Percentiles rank a stretch among this genome's conserved stretches.
Evolutionary conservation across 1,284 basidiomycete species (phyloP).

Genomic region (Cutaneotrichosporon cutaneum): DNA sequence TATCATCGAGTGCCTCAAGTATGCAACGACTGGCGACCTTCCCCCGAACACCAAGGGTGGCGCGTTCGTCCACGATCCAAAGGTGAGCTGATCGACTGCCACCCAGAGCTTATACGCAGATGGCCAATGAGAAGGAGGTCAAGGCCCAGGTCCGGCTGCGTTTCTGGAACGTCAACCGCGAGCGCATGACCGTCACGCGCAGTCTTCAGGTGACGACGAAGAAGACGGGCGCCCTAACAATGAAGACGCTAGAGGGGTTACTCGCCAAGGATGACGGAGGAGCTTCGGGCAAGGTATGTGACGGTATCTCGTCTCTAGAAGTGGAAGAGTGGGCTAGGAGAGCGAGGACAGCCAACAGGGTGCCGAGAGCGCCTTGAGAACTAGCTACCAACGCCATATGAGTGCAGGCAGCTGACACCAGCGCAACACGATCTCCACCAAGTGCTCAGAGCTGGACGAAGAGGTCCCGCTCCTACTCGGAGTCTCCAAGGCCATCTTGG

Average conservation of each 20-base stretch:
- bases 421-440: slow-evolving; percentile 87
- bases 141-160: slow-evolving; percentile 96
- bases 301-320: not conserved
- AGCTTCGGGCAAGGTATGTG: slow-evolving; percentile 66
- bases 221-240: slow-evolving; percentile 80
- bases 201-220: slow-evolving; percentile 92
- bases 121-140: slow-evolving; percentile 97
- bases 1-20: slow-evolving; percentile 98
- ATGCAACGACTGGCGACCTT: slow-evolving; percentile 95
- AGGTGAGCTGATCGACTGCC: slow-evolving; percentile 56
- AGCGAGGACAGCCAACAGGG: not conserved
- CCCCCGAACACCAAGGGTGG: slow-evolving; percentile 97
- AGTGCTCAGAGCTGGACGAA: slow-evolving; percentile 91
- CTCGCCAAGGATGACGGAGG: slow-evolving; percentile 69
- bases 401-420: slow-evolving; percentile 49
- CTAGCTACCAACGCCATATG: too few relatives aligned
- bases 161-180: slow-evolving; percentile 83
- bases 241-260: slow-evolving; percentile 97
- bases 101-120: slow-evolving; percentile 53
- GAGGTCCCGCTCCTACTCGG: slow-evolving; percentile 93
- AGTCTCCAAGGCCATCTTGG: slow-evolving; percentile 92
- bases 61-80: slow-evolving; percentile 96
- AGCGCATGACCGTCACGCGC: slow-evolving; percentile 86
- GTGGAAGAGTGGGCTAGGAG: not conserved
- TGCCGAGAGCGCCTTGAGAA: not conserved